These are phyloP conservation scores for Hericium erinaceus DNA, from an alignment of 768 basidiomycete species.

Conservation along the genomic window DNA sequence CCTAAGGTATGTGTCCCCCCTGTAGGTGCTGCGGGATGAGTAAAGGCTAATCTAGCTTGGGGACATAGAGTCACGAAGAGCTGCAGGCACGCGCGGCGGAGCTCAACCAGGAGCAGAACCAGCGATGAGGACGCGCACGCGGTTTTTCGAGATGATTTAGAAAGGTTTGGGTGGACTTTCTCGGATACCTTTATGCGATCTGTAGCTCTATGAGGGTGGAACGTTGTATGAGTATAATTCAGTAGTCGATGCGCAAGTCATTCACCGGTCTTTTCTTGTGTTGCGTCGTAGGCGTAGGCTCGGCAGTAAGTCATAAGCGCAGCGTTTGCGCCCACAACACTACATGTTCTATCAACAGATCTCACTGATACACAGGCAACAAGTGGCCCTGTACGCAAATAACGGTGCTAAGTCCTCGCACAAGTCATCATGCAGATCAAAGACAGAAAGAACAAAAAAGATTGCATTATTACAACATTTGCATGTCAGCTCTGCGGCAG, in stretches of 20 bases:
- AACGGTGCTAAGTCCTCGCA: background rate
- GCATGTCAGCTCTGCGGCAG: too few species aligned
- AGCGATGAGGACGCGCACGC: too few species aligned
- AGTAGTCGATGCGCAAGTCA: background rate
- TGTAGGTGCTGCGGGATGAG: too few species aligned
- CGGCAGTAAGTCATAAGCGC: too few species aligned
- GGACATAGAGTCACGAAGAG: slow-evolving; percentile 42
- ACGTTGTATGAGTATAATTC: background rate
- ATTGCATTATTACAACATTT: background rate
- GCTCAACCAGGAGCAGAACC: slow-evolving; percentile 24
- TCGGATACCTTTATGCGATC: background rate
- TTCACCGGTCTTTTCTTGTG: too few species aligned
- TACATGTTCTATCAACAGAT: background rate
- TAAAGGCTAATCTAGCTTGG: background rate
- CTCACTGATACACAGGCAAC: background rate
- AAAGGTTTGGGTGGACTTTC: background rate
- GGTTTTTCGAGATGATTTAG: too few species aligned
- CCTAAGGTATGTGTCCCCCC: slow-evolving; percentile 31
- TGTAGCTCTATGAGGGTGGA: background rate
- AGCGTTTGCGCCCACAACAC: background rate
- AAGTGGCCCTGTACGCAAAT: background rate
- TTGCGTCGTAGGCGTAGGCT: too few species aligned
- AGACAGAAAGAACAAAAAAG: background rate
- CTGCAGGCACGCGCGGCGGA: slow-evolving; percentile 36
- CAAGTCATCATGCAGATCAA: background rate